Base-by-base conservation (phyloP, 768 basidiomycete species). In the Porpolomopsis calyptriformis region DNA sequence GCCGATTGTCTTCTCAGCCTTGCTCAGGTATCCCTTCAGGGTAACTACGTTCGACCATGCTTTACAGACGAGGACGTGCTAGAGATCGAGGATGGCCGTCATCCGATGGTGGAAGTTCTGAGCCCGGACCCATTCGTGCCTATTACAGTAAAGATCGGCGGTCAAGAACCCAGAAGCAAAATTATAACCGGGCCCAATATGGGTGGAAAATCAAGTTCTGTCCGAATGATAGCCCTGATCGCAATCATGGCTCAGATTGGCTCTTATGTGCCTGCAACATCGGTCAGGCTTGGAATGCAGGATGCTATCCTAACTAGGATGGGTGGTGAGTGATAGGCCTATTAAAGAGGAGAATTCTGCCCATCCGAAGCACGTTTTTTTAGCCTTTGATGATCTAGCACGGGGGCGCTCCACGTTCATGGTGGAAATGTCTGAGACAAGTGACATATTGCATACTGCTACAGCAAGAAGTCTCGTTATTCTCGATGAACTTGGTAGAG, bases 371-470 rank as follows among this genome's bases (percentile, higher is more conserved):
- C n/a, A n/a, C n/a, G n/a, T n/a, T n/a, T 25, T 14, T 24, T 8
- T 47, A 83, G 94, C 94, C 0, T 84, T 80, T 8, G 94, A 98
- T 58, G 90, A 96, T 52, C 63, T 97, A 20, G 76, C 80, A 4
- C 74, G 84, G 31, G 91, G 91, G 0, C 78, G 88, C 6, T 94
- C 91, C 0, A 98, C 87, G 0, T 96, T 97, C 60, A 96, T 96
- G 93, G 88, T 97, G 2, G 94, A 99, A 63, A 82, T 98, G 72
- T 73, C 84, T 4, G 92, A 97, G 60, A 96, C 93, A 0, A 84
- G 81, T 54, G 88, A 96, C 55, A 92, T 97, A 47, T 64, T 98
- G 11, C 73, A 80, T 27, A 69, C 78, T 3, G 85, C 88, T 1
- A 85, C 89, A 0, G 61, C 71, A 3, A 73, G 72, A 24, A 90